Evolutionary conservation across 1,284 basidiomycete genomes (phyloP).

Genomic region (Boletus chippewaensis): DNA sequence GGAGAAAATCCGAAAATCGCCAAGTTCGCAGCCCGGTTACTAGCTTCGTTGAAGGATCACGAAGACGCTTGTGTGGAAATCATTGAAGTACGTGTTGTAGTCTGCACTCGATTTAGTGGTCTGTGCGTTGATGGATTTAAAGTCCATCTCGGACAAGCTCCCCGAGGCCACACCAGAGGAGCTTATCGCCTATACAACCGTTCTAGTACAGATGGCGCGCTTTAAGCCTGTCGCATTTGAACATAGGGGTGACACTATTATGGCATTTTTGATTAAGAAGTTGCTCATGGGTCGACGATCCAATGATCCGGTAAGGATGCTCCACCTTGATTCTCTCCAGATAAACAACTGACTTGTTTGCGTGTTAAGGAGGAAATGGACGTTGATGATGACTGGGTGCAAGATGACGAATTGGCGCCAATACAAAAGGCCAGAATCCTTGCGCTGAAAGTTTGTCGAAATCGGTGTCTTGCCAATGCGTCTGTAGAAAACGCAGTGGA

Average conservation of each 20-base stretch:
- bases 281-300: conserved; percentile 56
- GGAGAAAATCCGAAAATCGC: conserved; percentile 64
- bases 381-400: conserved; percentile 70
- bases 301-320: conserved; percentile 41
- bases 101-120: neutral
- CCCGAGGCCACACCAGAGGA: conserved; percentile 44
- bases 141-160: conserved; percentile 59
- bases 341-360: conserved; percentile 3
- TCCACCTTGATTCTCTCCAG: neutral
- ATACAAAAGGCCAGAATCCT: conserved; percentile 64
- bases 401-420: conserved; percentile 53
- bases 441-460: conserved; percentile 72
- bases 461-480: conserved; percentile 69
- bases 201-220: conserved; percentile 70
- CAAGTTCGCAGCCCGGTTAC: conserved; percentile 81
- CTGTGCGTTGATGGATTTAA: conserved; percentile 8
- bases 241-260: conserved; percentile 65
- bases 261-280: conserved; percentile 65
- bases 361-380: conserved; percentile 40
- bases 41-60: conserved; percentile 55
- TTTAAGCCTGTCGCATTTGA: conserved; percentile 72
- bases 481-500: conserved; percentile 53
- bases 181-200: conserved; percentile 64
- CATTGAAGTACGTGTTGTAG: conserved; percentile 51
- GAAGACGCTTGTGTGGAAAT: conserved; percentile 48